Evolutionary conservation across 345 rosid genomes (phyloP).

Genomic region (Salix koriyanagi): DNA sequence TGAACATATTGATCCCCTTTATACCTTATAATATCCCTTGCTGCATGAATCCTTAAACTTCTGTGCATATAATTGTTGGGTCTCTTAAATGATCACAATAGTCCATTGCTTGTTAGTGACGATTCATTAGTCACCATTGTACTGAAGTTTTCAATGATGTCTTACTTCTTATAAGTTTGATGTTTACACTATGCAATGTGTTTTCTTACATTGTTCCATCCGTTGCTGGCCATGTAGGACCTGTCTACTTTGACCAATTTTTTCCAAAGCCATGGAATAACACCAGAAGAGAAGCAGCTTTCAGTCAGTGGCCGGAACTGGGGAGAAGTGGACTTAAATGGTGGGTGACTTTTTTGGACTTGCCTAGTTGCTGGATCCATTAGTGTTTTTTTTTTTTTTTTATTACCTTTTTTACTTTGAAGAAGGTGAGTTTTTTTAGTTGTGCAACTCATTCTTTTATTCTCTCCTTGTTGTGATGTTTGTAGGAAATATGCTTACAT

Average conservation of each 20-base stretch:
- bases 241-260: constrained; percentile 59
- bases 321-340: constrained; percentile 94
- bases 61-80: background rate
- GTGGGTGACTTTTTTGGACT: constrained; percentile 33
- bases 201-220: background rate
- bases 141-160: background rate
- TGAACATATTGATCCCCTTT: background rate
- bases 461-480: background rate
- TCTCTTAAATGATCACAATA: background rate
- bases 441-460: background rate
- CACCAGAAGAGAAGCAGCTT: constrained; percentile 81
- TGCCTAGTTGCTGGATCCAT: background rate
- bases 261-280: constrained; percentile 69
- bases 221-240: constrained; percentile 44
- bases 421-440: background rate
- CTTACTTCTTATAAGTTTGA: background rate
- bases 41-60: background rate
- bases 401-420: background rate
- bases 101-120: background rate
- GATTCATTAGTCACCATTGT: background rate
- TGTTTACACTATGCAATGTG: background rate
- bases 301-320: constrained; percentile 92
- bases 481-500: constrained; percentile 83
- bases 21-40: background rate
- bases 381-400: background rate